Evolutionary conservation across 2,329 filamentous ascomycete genomes (phyloP).

Genomic region (Colletotrichum sp.): DNA sequence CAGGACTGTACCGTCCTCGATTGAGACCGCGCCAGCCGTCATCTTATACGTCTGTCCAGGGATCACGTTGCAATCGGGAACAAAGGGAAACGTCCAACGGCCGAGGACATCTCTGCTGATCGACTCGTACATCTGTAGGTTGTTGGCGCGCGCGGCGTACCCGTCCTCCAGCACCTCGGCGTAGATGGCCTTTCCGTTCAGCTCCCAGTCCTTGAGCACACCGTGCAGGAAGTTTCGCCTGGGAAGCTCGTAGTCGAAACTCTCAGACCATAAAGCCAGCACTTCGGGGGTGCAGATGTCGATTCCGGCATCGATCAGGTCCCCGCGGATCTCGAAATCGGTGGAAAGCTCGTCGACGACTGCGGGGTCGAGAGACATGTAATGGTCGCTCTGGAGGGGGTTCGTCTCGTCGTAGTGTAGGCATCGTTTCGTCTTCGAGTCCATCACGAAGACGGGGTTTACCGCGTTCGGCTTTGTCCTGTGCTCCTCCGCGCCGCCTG

Average conservation of each 20-base stretch:
- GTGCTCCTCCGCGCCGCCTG: constrained; percentile 73
- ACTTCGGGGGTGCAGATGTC: constrained; percentile 98
- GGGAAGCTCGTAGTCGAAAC: constrained; percentile 94
- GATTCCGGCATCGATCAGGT: constrained; percentile 92
- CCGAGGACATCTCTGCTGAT: constrained; percentile 86
- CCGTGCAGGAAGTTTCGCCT: constrained; percentile 89
- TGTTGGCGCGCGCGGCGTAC: constrained; percentile 86
- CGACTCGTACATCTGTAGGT: constrained; percentile 87
- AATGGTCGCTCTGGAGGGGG: constrained; percentile 67
- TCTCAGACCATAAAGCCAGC: constrained; percentile 93
- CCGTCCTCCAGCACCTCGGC: constrained; percentile 82
- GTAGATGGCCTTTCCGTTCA: constrained; percentile 97
- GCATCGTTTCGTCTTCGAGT: constrained; percentile 79
- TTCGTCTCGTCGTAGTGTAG: constrained; percentile 94
- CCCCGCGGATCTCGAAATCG: constrained; percentile 83
- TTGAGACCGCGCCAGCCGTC: constrained; percentile 72
- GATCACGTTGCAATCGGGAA: constrained; percentile 87
- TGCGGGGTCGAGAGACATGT: constrained; percentile 77
- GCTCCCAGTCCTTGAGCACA: constrained; percentile 93
- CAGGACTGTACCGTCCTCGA: constrained; percentile 78
- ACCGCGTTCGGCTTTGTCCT: constrained; percentile 78
- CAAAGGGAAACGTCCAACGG: constrained; percentile 87
- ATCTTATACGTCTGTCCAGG: constrained; percentile 78
- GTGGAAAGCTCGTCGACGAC: constrained; percentile 72
- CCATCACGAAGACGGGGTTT: constrained; percentile 85